Base-by-base conservation (phyloP, 225 moss, liverwort and hornwort genomes). In the Polytrichum formosum region DNA sequence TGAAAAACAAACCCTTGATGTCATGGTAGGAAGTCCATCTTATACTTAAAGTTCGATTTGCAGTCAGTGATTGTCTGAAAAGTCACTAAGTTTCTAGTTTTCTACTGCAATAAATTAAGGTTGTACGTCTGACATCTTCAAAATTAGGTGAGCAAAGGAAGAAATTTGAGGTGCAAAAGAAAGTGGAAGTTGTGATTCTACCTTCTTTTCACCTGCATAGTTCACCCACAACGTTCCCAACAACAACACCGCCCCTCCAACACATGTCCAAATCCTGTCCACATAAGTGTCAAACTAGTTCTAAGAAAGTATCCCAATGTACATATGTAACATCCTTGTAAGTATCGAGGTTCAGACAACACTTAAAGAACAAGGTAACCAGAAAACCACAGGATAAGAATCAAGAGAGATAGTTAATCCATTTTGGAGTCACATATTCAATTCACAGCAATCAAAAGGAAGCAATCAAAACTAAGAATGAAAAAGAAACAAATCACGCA, bases 241-340 rank as follows among this genome's bases (percentile, higher is more conserved):
- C n/a, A 90, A 66, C 72, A 92, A 74, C 73, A 94, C 74, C 26
- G 78, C 18, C 62, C 94, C 94, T 78, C 92, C 92, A 4, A 87
- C 28, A 68, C 85, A 79, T 54, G 94, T 90, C 89, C 89, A 85
- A 26, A 89, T 1, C 56, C 92, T 94, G 79, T 72, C 79, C 54
- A 61, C 74, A 69, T 0, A 60, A 74, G 25, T 59, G 64, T 33
- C 53, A 53, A 20, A 37, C 17, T 28, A 26, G 2, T 20, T 58
- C 58, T 58, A 58, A 58, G 46, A 46, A 46, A 46, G 46, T 46
- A 46, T 46, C 46, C 16, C 16, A 16, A 4, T 46, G 4, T 13
- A 46, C 46, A 46, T 10, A 13, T 46, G 16, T 16, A 16, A 46
- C 46, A 46, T 16, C 46, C 3, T 46, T 46, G 46, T 46, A 2